A percentile compares a stretch with the other conserved stretches of the same genome.
phyloP scores from a whole-genome alignment of 1,284 basidiomycete species.

The Rhizoctonia solani region DNA sequence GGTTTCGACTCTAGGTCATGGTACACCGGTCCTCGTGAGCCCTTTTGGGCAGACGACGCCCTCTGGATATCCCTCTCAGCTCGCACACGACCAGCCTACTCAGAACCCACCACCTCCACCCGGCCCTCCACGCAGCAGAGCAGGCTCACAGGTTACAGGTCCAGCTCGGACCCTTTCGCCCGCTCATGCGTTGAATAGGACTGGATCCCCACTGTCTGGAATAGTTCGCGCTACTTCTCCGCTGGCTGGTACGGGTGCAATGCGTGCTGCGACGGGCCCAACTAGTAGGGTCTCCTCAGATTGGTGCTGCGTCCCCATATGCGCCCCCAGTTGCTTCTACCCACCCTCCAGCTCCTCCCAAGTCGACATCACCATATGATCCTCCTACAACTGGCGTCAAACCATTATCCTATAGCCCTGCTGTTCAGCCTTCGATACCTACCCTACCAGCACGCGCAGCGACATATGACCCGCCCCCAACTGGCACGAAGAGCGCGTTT shows the following conservation, averaged over 20 bases:
- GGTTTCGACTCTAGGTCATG: conserved; percentile 10
- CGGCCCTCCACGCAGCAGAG: neutral
- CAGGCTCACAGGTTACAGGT: conserved; percentile 1
- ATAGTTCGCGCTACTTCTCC: neutral
- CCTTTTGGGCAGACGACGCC: conserved; percentile 14
- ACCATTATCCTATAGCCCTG: neutral
- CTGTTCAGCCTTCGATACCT: neutral
- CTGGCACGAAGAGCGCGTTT: conserved; percentile 17
- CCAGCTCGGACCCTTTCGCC: conserved; percentile 11
- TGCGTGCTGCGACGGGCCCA: neutral
- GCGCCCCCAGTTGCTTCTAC: conserved; percentile 9
- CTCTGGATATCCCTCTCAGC: conserved; percentile 8
- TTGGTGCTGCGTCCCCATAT: conserved; percentile 5
- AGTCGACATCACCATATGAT: neutral
- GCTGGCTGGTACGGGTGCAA: conserved; percentile 1
- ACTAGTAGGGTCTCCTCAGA: conserved; percentile 5
- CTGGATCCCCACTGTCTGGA: conserved; percentile 21
- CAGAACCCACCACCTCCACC: conserved; percentile 11
- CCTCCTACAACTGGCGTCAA: neutral
- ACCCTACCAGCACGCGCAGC: neutral
- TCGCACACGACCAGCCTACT: conserved; percentile 4
- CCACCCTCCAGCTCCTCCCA: neutral
- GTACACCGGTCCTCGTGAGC: neutral
- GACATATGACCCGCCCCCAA: conserved; percentile 2
- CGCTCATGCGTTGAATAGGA: conserved; percentile 19